phyloP scores from a whole-genome alignment of 169 alveolate genomes.

The Plasmodium vivax region DNA sequence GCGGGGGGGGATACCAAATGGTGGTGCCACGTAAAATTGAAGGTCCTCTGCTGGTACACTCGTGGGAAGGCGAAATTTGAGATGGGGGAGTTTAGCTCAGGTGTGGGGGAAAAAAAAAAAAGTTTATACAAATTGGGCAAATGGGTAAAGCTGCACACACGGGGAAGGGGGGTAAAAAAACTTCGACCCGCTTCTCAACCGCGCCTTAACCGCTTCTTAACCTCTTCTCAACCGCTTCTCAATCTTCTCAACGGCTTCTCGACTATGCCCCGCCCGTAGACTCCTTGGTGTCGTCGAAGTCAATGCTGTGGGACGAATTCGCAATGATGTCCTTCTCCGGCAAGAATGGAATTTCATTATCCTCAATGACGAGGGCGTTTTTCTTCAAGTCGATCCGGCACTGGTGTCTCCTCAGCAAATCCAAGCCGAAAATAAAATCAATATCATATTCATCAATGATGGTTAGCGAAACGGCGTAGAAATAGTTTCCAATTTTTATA shows the following conservation, averaged over 20 bases:
- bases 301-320: slow-evolving; percentile 12
- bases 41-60: not conserved
- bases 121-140: not conserved
- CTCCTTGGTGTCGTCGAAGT: not conserved
- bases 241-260: not conserved
- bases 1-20: not conserved
- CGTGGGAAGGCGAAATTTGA: not conserved
- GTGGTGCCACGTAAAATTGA: not conserved
- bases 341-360: slow-evolving; percentile 88
- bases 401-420: slow-evolving; percentile 91
- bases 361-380: slow-evolving; percentile 89
- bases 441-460: slow-evolving; percentile 92
- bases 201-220: not conserved
- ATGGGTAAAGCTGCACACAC: not conserved
- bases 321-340: slow-evolving; percentile 78
- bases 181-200: not conserved
- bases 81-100: not conserved
- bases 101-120: not conserved
- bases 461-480: slow-evolving; percentile 91
- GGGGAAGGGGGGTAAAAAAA: not conserved
- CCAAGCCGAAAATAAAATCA: slow-evolving; percentile 96
- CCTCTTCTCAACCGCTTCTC: not conserved
- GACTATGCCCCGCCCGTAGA: not conserved
- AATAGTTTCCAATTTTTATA: slow-evolving; percentile 90
- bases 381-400: slow-evolving; percentile 93